Percentiles rank a stretch among this genome's conserved stretches.
These are phyloP conservation scores for Citrus medica DNA, from an alignment of 345 rosid genomes.

Conservation along the genomic window DNA sequence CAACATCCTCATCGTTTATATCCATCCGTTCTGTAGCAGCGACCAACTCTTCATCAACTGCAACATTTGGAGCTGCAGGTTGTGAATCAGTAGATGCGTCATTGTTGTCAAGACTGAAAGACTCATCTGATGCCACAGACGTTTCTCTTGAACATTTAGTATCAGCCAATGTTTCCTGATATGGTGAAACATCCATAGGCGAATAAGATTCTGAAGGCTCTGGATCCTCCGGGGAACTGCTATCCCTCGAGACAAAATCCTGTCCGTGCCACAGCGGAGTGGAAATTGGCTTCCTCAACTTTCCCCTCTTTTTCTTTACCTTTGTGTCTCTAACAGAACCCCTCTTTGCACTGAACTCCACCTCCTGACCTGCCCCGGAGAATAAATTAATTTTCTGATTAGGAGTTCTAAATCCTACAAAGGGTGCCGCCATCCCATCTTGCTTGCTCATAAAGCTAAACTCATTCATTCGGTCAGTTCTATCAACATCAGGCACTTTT, in stretches of 20 bases:
- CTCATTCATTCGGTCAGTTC: conserved; percentile 26
- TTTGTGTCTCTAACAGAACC: conserved; percentile 39
- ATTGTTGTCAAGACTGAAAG: conserved; percentile 33
- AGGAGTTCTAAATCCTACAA: conserved; percentile 59
- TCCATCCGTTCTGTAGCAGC: conserved; percentile 62
- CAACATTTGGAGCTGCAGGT: conserved; percentile 30
- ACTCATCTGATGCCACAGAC: conserved; percentile 61
- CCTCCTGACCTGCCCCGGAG: conserved; percentile 40
- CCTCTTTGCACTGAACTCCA: conserved; percentile 62
- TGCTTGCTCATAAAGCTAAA: conserved; percentile 37
- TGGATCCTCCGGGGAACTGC: conserved; percentile 35
- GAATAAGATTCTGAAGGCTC: conserved; percentile 68
- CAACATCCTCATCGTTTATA: conserved; percentile 41
- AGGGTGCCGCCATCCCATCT: conserved; percentile 24
- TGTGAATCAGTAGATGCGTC: conserved; percentile 32
- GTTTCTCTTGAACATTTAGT: conserved; percentile 41
- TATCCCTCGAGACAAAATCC: conserved; percentile 46
- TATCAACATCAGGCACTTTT: conserved; percentile 20
- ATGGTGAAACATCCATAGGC: conserved; percentile 88
- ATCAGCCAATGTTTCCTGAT: conserved; percentile 44
- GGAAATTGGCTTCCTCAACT: conserved; percentile 50
- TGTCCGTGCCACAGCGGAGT: conserved; percentile 48
- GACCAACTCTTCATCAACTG: conserved; percentile 55
- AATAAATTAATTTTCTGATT: conserved; percentile 36
- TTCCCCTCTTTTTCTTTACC: conserved; percentile 59